These are phyloP conservation scores for Trypanosoma congolense DNA, from an alignment of 208 protist genomes.

Conservation along the genomic window DNA sequence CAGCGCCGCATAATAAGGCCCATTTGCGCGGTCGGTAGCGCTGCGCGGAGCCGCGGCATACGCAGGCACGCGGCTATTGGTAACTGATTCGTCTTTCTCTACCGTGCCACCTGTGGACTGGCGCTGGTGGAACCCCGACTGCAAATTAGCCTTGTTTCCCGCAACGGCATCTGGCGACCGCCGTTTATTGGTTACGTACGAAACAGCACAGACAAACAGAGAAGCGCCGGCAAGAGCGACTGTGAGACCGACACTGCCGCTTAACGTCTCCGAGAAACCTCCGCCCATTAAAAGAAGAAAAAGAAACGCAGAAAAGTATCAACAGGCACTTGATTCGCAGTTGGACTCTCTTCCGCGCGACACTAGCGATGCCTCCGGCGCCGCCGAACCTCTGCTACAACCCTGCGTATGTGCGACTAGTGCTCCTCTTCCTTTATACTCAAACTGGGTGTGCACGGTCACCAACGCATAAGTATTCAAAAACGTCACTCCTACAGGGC, in stretches of 20 bases:
- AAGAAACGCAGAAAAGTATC: no score
- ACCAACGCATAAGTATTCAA: no score
- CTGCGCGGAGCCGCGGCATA: background rate
- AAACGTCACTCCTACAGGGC: no score
- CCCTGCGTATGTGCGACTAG: no score
- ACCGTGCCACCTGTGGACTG: background rate
- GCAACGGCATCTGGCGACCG: constrained; percentile 5
- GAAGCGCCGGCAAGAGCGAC: constrained; percentile 28
- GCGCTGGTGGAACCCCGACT: background rate
- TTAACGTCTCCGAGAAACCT: constrained; percentile 1
- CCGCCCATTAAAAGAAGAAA: background rate
- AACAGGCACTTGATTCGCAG: no score
- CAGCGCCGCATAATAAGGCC: constrained; percentile 53
- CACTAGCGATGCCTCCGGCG: background rate
- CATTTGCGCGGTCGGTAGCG: constrained; percentile 5
- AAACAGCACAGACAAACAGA: constrained; percentile 27
- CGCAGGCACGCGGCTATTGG: background rate
- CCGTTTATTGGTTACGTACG: constrained; percentile 34
- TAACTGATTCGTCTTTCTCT: background rate
- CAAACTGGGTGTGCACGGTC: no score
- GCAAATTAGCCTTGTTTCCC: background rate
- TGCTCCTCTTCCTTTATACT: no score
- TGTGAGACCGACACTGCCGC: constrained; percentile 21
- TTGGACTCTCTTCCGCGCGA: background rate
- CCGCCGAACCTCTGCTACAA: no score